Evolutionary conservation across 2,329 filamentous ascomycete genomes (phyloP).

Genomic region (Talaromyces sp.): DNA sequence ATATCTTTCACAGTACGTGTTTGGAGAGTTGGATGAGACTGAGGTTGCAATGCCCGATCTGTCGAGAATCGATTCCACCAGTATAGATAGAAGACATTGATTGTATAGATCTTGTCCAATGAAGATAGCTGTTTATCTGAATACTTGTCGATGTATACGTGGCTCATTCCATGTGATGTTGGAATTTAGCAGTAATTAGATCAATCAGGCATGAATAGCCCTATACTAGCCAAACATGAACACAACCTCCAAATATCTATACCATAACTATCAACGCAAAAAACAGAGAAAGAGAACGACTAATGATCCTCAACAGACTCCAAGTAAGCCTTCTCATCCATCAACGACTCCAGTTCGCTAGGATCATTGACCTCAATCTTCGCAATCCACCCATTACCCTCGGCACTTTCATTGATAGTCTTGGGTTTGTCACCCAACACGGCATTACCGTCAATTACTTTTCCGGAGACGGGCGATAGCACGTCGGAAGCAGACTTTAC

Average conservation of each 20-base stretch:
- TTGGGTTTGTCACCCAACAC: conserved; percentile 78
- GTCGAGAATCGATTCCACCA: conserved; percentile 81
- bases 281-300: neutral
- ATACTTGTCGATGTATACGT: neutral
- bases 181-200: neutral
- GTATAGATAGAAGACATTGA: conserved; percentile 50
- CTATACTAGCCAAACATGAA: neutral
- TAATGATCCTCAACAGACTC: conserved; percentile 59
- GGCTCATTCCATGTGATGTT: no score
- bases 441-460: conserved; percentile 68
- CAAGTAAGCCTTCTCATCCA: conserved; percentile 76
- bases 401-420: conserved; percentile 84
- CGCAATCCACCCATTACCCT: conserved; percentile 89
- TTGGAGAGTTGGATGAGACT: conserved; percentile 96
- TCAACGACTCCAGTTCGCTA: conserved; percentile 68
- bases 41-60: conserved; percentile 89
- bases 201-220: neutral
- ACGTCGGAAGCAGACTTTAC: conserved; percentile 99
- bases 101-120: neutral
- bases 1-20: conserved; percentile 90
- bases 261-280: conserved; percentile 23
- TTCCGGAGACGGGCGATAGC: conserved; percentile 79
- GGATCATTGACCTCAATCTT: conserved; percentile 73
- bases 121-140: neutral
- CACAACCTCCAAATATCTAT: conserved; percentile 17